Evolutionary conservation across 371 early-diverging fungal species (phyloP).

Genomic region (Parasitella parasitica): DNA sequence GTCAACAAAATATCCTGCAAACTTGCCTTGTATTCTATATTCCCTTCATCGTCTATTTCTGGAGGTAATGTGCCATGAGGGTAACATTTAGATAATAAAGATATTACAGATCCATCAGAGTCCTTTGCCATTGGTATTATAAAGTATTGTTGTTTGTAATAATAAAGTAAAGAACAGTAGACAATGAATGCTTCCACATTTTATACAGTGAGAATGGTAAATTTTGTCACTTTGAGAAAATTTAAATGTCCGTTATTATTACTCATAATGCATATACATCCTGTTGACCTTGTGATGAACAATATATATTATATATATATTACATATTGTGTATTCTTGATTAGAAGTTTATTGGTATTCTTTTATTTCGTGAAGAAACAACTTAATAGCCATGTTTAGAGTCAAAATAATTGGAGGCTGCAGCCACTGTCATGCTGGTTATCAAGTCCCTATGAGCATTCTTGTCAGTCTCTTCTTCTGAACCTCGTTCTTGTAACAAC

Average conservation of each 20-base stretch:
- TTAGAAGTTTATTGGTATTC: neutral
- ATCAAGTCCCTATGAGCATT: slow-evolving; percentile 28
- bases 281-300: neutral
- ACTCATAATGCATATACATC: neutral
- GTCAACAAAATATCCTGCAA: neutral
- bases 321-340: no score
- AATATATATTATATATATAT: no score
- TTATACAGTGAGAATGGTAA: neutral
- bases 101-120: neutral
- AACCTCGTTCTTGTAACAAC: slow-evolving; percentile 28
- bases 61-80: slow-evolving; percentile 62
- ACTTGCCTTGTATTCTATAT: slow-evolving; percentile 86
- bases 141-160: neutral
- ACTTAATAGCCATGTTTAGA: slow-evolving; percentile 29
- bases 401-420: slow-evolving; percentile 39
- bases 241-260: neutral
- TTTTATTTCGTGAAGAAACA: neutral
- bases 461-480: slow-evolving; percentile 21
- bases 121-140: slow-evolving; percentile 19
- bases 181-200: no score
- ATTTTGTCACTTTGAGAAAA: no score
- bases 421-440: slow-evolving; percentile 35
- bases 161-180: no score
- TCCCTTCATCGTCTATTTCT: slow-evolving; percentile 82
- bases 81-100: slow-evolving; percentile 18